These are phyloP conservation scores for Boletus eberwhitei DNA, from an alignment of 768 basidiomycete species.

Conservation along the genomic window DNA sequence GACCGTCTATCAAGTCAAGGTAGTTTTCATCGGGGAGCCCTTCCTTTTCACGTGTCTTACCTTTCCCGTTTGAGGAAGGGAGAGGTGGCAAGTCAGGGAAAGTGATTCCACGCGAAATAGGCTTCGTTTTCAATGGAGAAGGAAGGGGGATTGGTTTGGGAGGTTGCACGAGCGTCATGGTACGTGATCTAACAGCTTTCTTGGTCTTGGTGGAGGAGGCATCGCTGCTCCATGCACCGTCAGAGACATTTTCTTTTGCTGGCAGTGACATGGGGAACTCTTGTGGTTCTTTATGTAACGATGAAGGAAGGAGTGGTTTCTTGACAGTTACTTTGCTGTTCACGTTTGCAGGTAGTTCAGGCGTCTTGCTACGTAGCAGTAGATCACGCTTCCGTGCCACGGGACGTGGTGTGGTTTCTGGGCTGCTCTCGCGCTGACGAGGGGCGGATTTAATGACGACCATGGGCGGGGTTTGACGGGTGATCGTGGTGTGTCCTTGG, in stretches of 20 bases:
- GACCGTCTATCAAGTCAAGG: not conserved
- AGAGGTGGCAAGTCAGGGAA: conserved; percentile 30
- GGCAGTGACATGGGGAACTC: conserved; percentile 23
- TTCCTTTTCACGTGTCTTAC: conserved; percentile 9
- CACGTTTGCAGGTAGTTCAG: not conserved
- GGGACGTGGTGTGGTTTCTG: conserved; percentile 19
- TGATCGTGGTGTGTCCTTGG: not conserved
- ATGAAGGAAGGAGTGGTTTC: conserved; percentile 4
- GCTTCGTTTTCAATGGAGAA: conserved; percentile 17
- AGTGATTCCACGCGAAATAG: conserved; percentile 5
- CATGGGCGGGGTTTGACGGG: conserved; percentile 10
- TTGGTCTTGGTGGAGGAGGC: conserved; percentile 7
- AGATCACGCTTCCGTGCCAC: not conserved
- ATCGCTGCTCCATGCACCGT: conserved; percentile 10
- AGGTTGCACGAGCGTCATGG: not conserved
- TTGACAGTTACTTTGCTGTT: conserved; percentile 4
- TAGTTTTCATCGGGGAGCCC: conserved; percentile 1
- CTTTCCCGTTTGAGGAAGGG: conserved; percentile 11
- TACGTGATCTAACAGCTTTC: conserved; percentile 10
- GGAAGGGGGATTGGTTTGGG: conserved; percentile 16
- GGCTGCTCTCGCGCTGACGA: conserved; percentile 4
- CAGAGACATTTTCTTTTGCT: conserved; percentile 23
- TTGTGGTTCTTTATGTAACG: conserved; percentile 13
- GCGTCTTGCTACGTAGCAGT: conserved; percentile 3
- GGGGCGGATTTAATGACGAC: not conserved